These are phyloP conservation scores for Debaryomyces castellii DNA, from an alignment of 805 yeast genomes.

Conservation along the genomic window DNA sequence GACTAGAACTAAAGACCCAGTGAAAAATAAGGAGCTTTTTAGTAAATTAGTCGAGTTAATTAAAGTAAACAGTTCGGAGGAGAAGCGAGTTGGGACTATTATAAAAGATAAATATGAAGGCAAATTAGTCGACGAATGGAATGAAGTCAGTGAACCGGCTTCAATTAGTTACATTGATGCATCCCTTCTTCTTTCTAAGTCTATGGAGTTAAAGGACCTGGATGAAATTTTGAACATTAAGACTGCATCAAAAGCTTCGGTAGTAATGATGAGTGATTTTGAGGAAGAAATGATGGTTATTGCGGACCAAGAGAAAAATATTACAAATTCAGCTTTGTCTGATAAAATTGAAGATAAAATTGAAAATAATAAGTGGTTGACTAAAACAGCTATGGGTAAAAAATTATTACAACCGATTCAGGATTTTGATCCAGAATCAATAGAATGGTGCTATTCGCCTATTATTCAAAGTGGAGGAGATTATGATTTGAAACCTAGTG, in stretches of 20 bases:
- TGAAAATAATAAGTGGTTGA: constrained; percentile 69
- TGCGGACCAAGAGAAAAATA: constrained; percentile 81
- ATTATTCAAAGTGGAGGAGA: constrained; percentile 85
- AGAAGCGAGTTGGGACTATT: constrained; percentile 58
- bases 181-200: constrained; percentile 49
- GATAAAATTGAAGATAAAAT: constrained; percentile 79
- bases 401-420: constrained; percentile 47
- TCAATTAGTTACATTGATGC: constrained; percentile 45
- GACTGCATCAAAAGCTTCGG: constrained; percentile 74
- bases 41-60: constrained; percentile 52
- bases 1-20: constrained; percentile 79
- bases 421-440: constrained; percentile 70
- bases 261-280: constrained; percentile 76
- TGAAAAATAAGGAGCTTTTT: constrained; percentile 68
- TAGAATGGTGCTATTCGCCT: constrained; percentile 95
- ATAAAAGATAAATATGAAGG: constrained; percentile 79
- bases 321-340: constrained; percentile 69
- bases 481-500: constrained; percentile 81
- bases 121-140: constrained; percentile 83
- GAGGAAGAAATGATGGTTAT: constrained; percentile 84
- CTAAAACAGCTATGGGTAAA: constrained; percentile 49
- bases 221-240: constrained; percentile 66
- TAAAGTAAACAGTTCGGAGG: constrained; percentile 35
- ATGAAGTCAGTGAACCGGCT: constrained; percentile 35
- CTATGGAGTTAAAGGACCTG: constrained; percentile 75